Base-by-base conservation (phyloP, 1,139 yeast genomes). In the Suhomyces coccinellae region DNA sequence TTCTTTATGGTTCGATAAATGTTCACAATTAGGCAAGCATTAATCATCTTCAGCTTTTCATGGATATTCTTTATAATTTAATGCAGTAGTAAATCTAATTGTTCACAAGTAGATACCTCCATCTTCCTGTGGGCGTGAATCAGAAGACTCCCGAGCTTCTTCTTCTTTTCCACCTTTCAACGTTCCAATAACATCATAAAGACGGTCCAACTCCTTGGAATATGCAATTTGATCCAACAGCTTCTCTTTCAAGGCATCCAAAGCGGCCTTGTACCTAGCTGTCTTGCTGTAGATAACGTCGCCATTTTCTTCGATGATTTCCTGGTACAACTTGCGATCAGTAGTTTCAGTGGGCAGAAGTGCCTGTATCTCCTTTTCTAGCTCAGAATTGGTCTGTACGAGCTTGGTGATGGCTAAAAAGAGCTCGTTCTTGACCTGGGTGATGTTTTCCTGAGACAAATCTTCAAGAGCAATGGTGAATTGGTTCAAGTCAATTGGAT, bases 281-380 rank as follows among this genome's bases (percentile, higher is more conserved):
- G 31, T 12, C 17, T 42, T 42, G 28, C 41, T 37, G 30, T 42
- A 46, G 11, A 72, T 59, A 30, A 68, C 74, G 10, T 36, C 53
- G 10, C 54, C 48, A 50, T 74, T 74, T 47, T 73, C 79, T 17
- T 51, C 51, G 6, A 71, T 59, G 4, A 74, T 59, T 11, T 63
- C 67, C 22, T 22, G 14, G 33, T 42, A 42, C 24, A 42, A 38
- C 30, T 42, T 42, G 12, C 27, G 28, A 22, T 42, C 45, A 11
- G 8, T 22, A 9, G n/a, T 22, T n/a, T 37, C 34, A 11, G 48
- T 41, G 7, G 42, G 45, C 37, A 45, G 53, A 13, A 53, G 45
- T 20, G 35, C 36, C 3, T 46, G 47, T 24, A 72, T 63, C 46
- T 71, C 77, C 11, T 49, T 43, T 11, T 49, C 36, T 29, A 73